phyloP scores from a whole-genome alignment of 306 rosid species.

The Ormosia semicastrata region DNA sequence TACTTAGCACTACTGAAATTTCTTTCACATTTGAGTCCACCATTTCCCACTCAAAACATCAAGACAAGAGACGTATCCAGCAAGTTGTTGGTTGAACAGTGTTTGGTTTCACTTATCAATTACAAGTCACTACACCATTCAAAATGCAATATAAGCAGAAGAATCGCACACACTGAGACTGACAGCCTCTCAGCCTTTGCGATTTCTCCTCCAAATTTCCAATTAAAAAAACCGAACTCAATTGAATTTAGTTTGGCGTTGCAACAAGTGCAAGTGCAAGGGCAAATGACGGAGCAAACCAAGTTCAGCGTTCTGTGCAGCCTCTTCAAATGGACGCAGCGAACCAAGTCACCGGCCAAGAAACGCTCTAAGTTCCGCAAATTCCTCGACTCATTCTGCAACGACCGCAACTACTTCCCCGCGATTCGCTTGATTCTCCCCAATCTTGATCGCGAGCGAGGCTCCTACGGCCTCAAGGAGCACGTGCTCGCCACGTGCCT shows the following conservation, averaged over 20 bases:
- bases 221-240: not conserved
- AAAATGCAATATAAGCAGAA: too few species aligned
- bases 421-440: conserved; percentile 85
- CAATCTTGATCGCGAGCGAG: conserved; percentile 82
- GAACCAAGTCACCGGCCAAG: conserved; percentile 61
- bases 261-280: not conserved
- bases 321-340: conserved; percentile 76
- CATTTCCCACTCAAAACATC: too few species aligned
- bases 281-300: conserved; percentile 52
- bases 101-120: too few species aligned
- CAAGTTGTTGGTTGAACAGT: too few species aligned
- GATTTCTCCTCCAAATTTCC: too few species aligned
- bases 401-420: conserved; percentile 51
- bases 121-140: too few species aligned
- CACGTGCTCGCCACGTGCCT: conserved; percentile 82
- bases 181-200: too few species aligned
- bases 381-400: conserved; percentile 79
- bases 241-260: too few species aligned
- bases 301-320: conserved; percentile 75
- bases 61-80: too few species aligned
- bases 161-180: too few species aligned
- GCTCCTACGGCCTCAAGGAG: conserved; percentile 87
- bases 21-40: too few species aligned
- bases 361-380: conserved; percentile 89
- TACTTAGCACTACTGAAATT: too few species aligned